phyloP scores from a whole-genome alignment of 2,329 filamentous ascomycete genomes.

The Exophiala xenobiotica region DNA sequence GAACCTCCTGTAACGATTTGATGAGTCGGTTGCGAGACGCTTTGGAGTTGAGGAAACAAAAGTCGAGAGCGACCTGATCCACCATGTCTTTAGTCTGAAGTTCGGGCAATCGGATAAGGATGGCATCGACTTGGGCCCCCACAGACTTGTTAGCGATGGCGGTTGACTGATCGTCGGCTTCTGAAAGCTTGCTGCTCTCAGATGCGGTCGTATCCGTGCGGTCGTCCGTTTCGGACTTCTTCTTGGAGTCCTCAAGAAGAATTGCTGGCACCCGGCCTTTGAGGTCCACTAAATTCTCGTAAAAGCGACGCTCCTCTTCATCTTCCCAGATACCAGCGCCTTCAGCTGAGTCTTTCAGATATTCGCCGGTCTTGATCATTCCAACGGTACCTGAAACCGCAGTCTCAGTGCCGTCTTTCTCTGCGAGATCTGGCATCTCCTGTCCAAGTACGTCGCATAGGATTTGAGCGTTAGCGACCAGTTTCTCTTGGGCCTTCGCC shows the following conservation, averaged over 20 bases:
- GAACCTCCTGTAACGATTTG: constrained; percentile 90
- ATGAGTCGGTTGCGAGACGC: constrained; percentile 91
- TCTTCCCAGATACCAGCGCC: constrained; percentile 98
- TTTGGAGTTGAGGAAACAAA: constrained; percentile 98
- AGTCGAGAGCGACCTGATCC: constrained; percentile 90
- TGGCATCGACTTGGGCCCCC: constrained; percentile 89
- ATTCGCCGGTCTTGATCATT: constrained; percentile 89
- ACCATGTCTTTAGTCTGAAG: constrained; percentile 87
- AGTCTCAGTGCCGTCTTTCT: constrained; percentile 69
- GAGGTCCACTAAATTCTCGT: constrained; percentile 92
- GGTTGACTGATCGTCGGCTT: constrained; percentile 80
- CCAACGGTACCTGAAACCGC: constrained; percentile 77
- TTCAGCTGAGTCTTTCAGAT: constrained; percentile 83
- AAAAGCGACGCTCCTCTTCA: constrained; percentile 95
- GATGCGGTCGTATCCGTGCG: constrained; percentile 66
- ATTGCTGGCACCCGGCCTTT: constrained; percentile 95
- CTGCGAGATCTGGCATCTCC: constrained; percentile 91
- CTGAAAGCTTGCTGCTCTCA: constrained; percentile 52
- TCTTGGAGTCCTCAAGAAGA: constrained; percentile 88
- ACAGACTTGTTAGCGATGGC: constrained; percentile 97
- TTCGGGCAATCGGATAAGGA: constrained; percentile 84
- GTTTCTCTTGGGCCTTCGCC: constrained; percentile 84
- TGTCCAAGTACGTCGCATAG: constrained; percentile 82
- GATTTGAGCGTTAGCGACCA: constrained; percentile 85
- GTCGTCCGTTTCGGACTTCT: constrained; percentile 80